Evolutionary conservation across 345 rosid species (phyloP).

Genomic region (Citrus mangshanensis): DNA sequence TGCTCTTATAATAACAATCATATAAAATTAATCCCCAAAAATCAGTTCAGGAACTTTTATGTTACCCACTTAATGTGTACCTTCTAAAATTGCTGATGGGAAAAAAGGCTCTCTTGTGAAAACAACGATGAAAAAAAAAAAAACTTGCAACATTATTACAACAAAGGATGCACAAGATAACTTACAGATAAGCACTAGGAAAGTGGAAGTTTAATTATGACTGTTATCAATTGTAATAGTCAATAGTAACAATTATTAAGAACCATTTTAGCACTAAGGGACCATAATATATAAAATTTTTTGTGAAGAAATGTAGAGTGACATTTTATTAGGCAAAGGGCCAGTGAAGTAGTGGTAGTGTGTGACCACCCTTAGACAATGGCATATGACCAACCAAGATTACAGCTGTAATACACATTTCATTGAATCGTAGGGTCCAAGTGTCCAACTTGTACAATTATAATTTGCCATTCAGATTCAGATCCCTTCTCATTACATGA

Average conservation of each 20-base stretch:
- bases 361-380: background rate
- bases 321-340: background rate
- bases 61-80: background rate
- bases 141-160: background rate
- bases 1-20: no score
- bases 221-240: no score
- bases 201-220: background rate
- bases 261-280: background rate
- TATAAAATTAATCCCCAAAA: no score
- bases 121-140: no score
- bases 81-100: background rate
- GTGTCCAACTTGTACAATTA: background rate
- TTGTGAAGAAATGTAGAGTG: background rate
- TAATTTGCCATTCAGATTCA: background rate
- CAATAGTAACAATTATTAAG: background rate
- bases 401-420: slow-evolving; percentile 13
- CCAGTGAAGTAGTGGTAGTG: background rate
- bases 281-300: background rate
- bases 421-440: background rate
- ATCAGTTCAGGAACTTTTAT: background rate
- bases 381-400: background rate
- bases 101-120: background rate
- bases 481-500: background rate
- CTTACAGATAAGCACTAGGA: background rate
- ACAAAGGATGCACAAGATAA: background rate